phyloP scores from a whole-genome alignment of 139 green algal genomes.

The Asterochloris erici region DNA sequence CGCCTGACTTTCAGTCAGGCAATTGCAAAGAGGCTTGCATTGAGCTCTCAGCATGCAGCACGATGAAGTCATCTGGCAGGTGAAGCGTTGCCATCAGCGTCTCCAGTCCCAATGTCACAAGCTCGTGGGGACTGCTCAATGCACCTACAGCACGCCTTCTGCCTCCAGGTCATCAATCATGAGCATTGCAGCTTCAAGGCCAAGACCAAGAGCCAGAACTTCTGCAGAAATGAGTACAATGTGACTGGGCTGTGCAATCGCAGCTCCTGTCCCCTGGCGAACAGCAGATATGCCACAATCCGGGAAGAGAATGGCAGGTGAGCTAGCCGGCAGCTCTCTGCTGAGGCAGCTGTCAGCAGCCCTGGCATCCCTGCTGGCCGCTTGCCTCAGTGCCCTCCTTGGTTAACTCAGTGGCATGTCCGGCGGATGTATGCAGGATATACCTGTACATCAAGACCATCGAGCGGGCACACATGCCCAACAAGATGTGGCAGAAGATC shows the following conservation, averaged over 20 bases:
- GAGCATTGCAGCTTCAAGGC: slow-evolving; percentile 92
- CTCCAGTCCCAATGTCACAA: not conserved
- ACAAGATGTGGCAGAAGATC: slow-evolving; percentile 94
- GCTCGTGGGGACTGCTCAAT: not conserved
- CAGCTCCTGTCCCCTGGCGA: slow-evolving; percentile 92
- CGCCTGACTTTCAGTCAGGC: no score
- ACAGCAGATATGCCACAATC: slow-evolving; percentile 93
- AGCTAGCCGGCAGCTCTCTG: not conserved
- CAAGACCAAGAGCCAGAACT: slow-evolving; percentile 91
- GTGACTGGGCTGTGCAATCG: slow-evolving; percentile 94
- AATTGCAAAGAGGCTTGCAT: no score
- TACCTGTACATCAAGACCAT: slow-evolving; percentile 99
- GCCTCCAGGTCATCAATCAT: slow-evolving; percentile 92
- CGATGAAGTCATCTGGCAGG: slow-evolving; percentile 87
- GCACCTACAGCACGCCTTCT: not conserved
- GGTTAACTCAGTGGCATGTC: no score
- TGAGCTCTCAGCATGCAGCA: slow-evolving; percentile 61
- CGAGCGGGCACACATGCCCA: slow-evolving; percentile 93
- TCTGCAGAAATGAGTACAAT: slow-evolving; percentile 98
- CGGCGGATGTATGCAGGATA: not conserved
- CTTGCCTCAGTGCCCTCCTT: no score
- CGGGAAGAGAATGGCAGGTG: slow-evolving; percentile 71
- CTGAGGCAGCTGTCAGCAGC: no score
- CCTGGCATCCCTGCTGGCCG: no score
- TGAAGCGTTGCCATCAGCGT: slow-evolving; percentile 10